These are phyloP conservation scores for Rhizopogon vinicolor DNA, from an alignment of 768 basidiomycete genomes.

Conservation along the genomic window DNA sequence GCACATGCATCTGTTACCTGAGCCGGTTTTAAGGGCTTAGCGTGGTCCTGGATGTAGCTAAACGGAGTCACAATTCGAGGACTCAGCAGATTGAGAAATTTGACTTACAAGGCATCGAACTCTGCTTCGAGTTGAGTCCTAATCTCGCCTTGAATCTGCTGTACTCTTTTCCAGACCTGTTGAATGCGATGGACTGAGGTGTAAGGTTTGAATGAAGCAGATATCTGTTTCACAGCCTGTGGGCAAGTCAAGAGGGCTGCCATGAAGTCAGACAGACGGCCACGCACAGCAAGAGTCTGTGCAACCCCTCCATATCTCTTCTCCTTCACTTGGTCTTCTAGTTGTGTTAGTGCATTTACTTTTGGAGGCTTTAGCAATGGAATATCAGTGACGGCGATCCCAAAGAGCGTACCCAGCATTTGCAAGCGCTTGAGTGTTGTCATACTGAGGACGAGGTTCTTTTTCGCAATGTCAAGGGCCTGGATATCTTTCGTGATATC, in stretches of 20 bases:
- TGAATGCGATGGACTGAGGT: slow-evolving; percentile 72
- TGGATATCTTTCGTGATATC: slow-evolving; percentile 98
- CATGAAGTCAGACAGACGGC: neutral
- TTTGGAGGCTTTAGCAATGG: slow-evolving; percentile 1
- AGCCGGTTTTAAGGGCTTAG: slow-evolving; percentile 57
- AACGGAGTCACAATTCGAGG: neutral
- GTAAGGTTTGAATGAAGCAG: slow-evolving; percentile 75
- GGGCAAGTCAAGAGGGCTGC: neutral
- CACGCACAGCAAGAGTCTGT: slow-evolving; percentile 66
- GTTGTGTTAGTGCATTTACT: slow-evolving; percentile 82
- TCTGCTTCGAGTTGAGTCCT: slow-evolving; percentile 79
- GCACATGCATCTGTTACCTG: slow-evolving; percentile 78
- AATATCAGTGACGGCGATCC: neutral
- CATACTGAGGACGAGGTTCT: slow-evolving; percentile 87
- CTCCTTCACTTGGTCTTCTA: slow-evolving; percentile 74
- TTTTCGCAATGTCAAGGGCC: slow-evolving; percentile 88
- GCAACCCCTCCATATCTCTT: slow-evolving; percentile 82
- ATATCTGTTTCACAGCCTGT: slow-evolving; percentile 86
- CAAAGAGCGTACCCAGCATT: slow-evolving; percentile 73
- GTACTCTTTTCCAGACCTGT: slow-evolving; percentile 73
- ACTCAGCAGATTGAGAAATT: neutral
- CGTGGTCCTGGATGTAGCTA: slow-evolving; percentile 79
- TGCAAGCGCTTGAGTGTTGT: slow-evolving; percentile 85
- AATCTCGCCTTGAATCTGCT: slow-evolving; percentile 81
- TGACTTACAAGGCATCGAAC: slow-evolving; percentile 86